Percentiles rank a stretch among this genome's conserved stretches.
These are phyloP conservation scores for Hypomontagnella monticulosa DNA, from an alignment of 495 filamentous ascomycete genomes.

Conservation along the genomic window DNA sequence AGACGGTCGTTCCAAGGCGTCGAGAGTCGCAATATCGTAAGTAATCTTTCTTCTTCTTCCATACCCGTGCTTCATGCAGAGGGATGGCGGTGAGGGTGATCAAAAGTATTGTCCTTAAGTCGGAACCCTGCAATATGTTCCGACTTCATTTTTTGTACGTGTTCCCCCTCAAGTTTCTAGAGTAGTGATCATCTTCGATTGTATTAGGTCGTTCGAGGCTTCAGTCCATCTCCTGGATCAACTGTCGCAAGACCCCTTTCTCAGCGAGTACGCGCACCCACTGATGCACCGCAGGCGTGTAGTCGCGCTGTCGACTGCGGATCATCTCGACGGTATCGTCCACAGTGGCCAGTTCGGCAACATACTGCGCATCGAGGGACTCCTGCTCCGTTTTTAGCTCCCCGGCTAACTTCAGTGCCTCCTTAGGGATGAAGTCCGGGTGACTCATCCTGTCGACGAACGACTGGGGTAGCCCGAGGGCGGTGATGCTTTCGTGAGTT, in stretches of 20 bases:
- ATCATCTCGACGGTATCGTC: conserved; percentile 41
- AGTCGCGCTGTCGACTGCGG: conserved; percentile 51
- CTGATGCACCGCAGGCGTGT: conserved; percentile 54
- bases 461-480: not conserved
- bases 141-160: too few species aligned
- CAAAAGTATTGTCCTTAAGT: too few species aligned
- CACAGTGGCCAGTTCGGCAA: conserved; percentile 32
- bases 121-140: too few species aligned
- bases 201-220: not conserved
- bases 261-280: conserved; percentile 56
- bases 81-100: too few species aligned
- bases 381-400: conserved; percentile 40
- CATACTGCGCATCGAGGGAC: conserved; percentile 39
- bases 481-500: conserved; percentile 27
- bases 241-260: conserved; percentile 48
- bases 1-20: too few species aligned
- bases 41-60: too few species aligned
- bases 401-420: conserved; percentile 25
- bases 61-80: too few species aligned
- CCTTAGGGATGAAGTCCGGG: conserved; percentile 16
- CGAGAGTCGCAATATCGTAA: too few species aligned
- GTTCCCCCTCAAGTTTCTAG: too few species aligned
- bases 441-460: conserved; percentile 14
- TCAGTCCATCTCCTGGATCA: conserved; percentile 41
- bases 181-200: too few species aligned